Base-by-base conservation (phyloP, 345 rosid species). In the Eucalyptus decipiens region DNA sequence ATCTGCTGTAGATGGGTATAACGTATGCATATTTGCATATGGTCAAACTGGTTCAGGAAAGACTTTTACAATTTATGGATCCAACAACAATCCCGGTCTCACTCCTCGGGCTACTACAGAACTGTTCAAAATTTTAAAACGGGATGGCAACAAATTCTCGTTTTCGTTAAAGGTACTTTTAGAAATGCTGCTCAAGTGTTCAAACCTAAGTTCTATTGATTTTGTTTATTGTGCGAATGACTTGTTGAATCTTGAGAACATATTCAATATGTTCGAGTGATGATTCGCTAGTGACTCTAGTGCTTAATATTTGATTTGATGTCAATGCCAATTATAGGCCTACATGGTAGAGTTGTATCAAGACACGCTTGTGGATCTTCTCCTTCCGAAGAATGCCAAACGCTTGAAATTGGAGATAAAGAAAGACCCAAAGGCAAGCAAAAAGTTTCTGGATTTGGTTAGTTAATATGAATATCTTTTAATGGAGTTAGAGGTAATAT, bases 31-130 rank as follows among this genome's bases (percentile, higher is more conserved):
- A 89, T 98, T 98, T 92, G 99, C 99, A 52, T 97, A 98, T 91
- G 99, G 99, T 83, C 99, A 98, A 95, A 98, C 99, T 88, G 99
- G 99, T 80, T 98, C 99, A 45, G 99, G 99, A 65, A 98, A 98
- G 92, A 98, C 99, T 92, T 98, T 95, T 92, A 98, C 99, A 1
- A 95, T 98, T 90, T 98, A 96, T 92, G 99, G 99, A 81, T 92
- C 96, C 89, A 96, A 93, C 67, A 89, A 87, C 89, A 95, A 93
- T 92, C 98, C 98, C 49, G 99, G 99, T 88, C 94, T 97, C 87
- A 98, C 99, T 48, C 96, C 98, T 80, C 96, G 96, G 18, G 99
- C 99, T 76, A 96, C 94, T 80, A 90, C 93, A n/a, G 99, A 97
- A 92, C 97, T 98, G 86, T 97, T 98, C 90, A 95, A 91, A 91